These are phyloP conservation scores for Moniliella sp. DNA, from an alignment of 1,284 basidiomycete genomes.

Conservation along the genomic window DNA sequence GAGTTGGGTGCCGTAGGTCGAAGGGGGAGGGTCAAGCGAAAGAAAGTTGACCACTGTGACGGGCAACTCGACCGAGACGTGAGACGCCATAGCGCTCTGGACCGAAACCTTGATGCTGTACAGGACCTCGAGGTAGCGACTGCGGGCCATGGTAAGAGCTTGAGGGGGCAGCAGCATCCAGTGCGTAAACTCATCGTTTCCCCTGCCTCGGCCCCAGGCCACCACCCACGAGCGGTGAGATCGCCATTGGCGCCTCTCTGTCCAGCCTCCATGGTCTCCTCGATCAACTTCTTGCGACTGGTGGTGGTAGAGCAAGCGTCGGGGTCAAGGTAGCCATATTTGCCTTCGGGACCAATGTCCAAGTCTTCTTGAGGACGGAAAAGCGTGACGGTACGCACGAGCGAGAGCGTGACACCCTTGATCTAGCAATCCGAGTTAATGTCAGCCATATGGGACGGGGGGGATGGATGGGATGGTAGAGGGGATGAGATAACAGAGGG, in stretches of 20 bases:
- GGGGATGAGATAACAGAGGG: too few relatives aligned
- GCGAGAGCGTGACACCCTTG: conserved; percentile 47
- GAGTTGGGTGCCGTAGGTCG: too few relatives aligned
- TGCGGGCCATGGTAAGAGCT: conserved; percentile 51
- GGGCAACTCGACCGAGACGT: conserved; percentile 49
- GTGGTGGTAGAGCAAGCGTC: conserved; percentile 23
- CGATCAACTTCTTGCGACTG: conserved; percentile 19
- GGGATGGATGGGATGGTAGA: too few relatives aligned
- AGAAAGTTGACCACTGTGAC: conserved; percentile 55
- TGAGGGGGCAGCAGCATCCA: conserved; percentile 40
- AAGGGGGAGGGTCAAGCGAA: conserved; percentile 56
- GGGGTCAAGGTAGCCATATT: conserved; percentile 11
- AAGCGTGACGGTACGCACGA: conserved; percentile 52
- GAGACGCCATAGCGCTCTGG: conserved; percentile 47
- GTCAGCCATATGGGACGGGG: too few relatives aligned
- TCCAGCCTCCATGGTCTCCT: conserved; percentile 22
- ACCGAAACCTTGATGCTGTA: conserved; percentile 55
- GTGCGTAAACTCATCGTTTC: conserved; percentile 20
- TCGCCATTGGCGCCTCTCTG: conserved; percentile 19
- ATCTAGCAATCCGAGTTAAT: too few relatives aligned
- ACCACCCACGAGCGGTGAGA: conserved; percentile 24
- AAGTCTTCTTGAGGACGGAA: conserved; percentile 44
- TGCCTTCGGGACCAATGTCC: conserved; percentile 23
- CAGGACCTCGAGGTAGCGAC: conserved; percentile 55
- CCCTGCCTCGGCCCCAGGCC: conserved; percentile 22